Evolutionary conservation across 306 rosid genomes (phyloP).

Genomic region (peach (Prunus persica)): Prunus_persica_NCBIv2 NC_034013.1:17446001-17446500

Average conservation of each 20-base stretch:
- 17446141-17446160: too few species aligned
- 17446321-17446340: constrained; percentile 10
- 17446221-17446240: too few species aligned
- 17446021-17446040: background rate
- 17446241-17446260: too few species aligned
- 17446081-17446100: background rate
- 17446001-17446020: background rate
- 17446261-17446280: too few species aligned
- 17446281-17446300: too few species aligned
- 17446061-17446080: background rate
- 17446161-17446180: background rate
- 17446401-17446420: background rate
- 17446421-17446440: background rate
- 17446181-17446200: background rate
- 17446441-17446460: too few species aligned
- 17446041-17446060: too few species aligned
- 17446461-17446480: too few species aligned
- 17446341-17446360: background rate
- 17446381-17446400: background rate
- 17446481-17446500: too few species aligned
- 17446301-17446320: background rate
- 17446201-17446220: too few species aligned
- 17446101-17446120: too few species aligned
- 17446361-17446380: background rate
- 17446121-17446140: too few species aligned